Conservation (phyloP, 305 asterid genomes). For the Fraxinus dipetala region DNA sequence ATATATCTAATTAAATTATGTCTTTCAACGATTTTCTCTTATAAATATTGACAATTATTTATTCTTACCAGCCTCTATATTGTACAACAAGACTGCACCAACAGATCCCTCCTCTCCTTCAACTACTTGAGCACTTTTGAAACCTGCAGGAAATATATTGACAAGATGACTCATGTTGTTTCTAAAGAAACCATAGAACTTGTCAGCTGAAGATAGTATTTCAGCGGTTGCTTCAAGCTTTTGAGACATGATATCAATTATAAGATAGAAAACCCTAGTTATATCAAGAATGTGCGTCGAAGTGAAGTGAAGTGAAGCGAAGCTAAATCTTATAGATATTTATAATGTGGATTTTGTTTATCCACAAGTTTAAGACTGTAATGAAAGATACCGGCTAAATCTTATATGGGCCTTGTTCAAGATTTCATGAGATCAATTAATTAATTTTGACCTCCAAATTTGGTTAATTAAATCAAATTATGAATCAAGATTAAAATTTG, state of each 20-base stretch:
- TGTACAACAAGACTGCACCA: background rate
- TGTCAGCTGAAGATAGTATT: constrained; percentile 23
- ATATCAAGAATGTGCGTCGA: background rate
- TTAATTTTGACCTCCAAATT: too few species aligned
- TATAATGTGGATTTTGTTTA: background rate
- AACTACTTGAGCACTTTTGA: constrained; percentile 12
- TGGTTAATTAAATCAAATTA: too few species aligned
- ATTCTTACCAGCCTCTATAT: background rate
- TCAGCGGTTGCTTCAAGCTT: constrained; percentile 25
- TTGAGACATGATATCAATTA: constrained; percentile 27
- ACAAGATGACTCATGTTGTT: constrained; percentile 6
- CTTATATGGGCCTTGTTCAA: too few species aligned
- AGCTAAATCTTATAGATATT: background rate
- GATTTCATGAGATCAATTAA: too few species aligned
- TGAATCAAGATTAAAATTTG: too few species aligned
- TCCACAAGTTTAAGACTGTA: too few species aligned
- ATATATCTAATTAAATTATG: too few species aligned
- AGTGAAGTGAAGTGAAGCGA: background rate
- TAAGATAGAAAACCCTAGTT: background rate
- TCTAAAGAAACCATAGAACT: constrained; percentile 23
- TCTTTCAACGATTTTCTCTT: too few species aligned
- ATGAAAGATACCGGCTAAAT: too few species aligned
- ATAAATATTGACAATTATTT: background rate
- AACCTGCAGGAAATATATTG: constrained; percentile 10
- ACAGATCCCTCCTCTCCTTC: constrained; percentile 30